Evolutionary conservation across 2,329 filamentous ascomycete species (phyloP), one percentile per base, ranked within the genome.

Genomic region (Claviceps sp.): DNA sequence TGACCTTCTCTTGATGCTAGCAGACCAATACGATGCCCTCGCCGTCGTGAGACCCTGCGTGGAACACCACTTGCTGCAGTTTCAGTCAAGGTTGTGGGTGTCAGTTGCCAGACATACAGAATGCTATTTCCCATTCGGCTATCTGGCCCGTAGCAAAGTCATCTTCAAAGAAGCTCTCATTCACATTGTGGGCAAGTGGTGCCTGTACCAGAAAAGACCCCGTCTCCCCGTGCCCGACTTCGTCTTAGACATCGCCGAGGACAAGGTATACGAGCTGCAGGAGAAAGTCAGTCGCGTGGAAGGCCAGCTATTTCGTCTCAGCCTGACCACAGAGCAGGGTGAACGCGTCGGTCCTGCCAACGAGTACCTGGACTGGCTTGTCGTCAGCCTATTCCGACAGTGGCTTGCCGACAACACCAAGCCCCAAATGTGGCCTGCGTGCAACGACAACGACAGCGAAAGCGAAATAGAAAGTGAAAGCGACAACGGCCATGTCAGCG

Each of bases 41-140:
- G 22, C 22, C 22, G 4, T 22, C 22, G 22, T 22, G 22, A 22
- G 22, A 22, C 22, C 22, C 22, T 22, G 22, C 22, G 22, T 22
- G 22, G 22, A 22, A 22, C 22, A 22, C 22, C 22, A 22, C 22
- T 22, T 22, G 22, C 22, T 22, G 22, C 22, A 22, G 22, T 22
- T 22, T 22, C 22, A 22, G 22, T 22, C 22, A 22, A 22, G 4
- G 22, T 22, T 97, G 2, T 96, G 90, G 85, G 95, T 93, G 67
- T 91, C 96, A 68, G 94, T 96, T 56, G 89, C 90, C 50, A 96
- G 95, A 69, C 96, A 96, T 63, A 90, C 91, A 13, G 88, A 91
- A 47, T 89, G 84, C 55, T 97, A 96, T 64, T 78, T 96, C 47
- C 90, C 90, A 53, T 78, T 97, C 1, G 90, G 89, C 38, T 95